Conservation (phyloP, 2,329 filamentous ascomycete genomes). For the Didymellaceae sp. region DNA sequence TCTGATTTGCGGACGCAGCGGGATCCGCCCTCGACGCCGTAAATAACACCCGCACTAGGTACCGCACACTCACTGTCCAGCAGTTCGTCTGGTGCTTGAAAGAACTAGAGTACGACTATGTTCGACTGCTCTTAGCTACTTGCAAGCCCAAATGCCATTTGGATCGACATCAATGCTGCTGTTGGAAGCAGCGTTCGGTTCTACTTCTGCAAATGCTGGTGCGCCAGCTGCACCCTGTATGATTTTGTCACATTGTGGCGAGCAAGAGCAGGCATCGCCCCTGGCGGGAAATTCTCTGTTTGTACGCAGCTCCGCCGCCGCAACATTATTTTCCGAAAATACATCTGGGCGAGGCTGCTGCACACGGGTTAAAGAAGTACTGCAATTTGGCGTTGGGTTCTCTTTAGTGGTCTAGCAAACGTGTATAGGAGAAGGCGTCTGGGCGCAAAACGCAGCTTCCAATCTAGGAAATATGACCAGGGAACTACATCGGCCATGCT, state of each 20-base stretch:
- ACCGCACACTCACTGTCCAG: not conserved
- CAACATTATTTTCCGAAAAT: no score
- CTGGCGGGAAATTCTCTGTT: slow-evolving; percentile 8
- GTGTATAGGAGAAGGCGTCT: no score
- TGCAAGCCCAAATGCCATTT: no score
- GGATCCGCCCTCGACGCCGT: slow-evolving; percentile 7
- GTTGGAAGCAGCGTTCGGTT: not conserved
- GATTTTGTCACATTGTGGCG: slow-evolving; percentile 11
- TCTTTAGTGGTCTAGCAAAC: no score
- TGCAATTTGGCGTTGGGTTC: no score
- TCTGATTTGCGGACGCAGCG: slow-evolving; percentile 7
- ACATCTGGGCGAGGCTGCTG: not conserved
- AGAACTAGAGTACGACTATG: no score
- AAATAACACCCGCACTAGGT: slow-evolving; percentile 1
- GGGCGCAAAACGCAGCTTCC: no score
- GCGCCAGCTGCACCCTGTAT: slow-evolving; percentile 1
- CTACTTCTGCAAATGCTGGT: not conserved
- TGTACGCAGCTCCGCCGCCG: not conserved
- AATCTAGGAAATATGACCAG: no score
- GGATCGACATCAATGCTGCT: not conserved
- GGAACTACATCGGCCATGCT: no score
- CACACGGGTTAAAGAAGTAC: no score
- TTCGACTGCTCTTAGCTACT: no score
- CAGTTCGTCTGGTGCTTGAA: not conserved
- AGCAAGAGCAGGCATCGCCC: slow-evolving; percentile 13